Percentiles rank a stretch among this genome's conserved stretches.
These are phyloP conservation scores for Trichophyton equinum DNA, from an alignment of 2,329 filamentous ascomycete species.

Conservation along the genomic window DNA sequence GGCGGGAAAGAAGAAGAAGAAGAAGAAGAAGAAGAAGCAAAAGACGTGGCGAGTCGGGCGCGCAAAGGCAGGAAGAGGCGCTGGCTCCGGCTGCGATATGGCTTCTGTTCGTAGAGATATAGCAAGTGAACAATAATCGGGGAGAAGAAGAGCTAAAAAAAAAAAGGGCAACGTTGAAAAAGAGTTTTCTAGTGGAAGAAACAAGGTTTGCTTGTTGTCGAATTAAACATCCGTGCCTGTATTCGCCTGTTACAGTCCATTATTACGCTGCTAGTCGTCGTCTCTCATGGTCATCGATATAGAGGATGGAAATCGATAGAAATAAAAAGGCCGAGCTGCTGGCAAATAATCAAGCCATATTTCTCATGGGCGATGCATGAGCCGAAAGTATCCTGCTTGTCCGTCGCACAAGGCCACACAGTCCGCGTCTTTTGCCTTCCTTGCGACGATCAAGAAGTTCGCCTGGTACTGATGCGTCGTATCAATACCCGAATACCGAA, in stretches of 20 bases:
- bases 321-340: no score
- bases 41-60: not conserved
- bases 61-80: not conserved
- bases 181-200: not conserved
- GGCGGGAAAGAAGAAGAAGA: not conserved
- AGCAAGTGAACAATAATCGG: no score
- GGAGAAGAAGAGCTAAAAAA: not conserved
- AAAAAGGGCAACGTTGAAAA: not conserved
- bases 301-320: no score
- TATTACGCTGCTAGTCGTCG: not conserved
- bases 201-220: not conserved
- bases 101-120: no score
- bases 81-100: no score
- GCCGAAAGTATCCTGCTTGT: no score
- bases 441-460: no score
- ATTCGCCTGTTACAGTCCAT: not conserved
- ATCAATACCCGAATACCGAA: not conserved
- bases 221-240: not conserved
- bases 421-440: no score
- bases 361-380: no score
- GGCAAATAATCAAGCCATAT: no score
- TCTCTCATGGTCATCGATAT: no score
- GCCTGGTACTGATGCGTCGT: not conserved
- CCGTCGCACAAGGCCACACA: no score
- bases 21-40: not conserved